Conservation (phyloP, 768 basidiomycete species). For the Piloderma croceum region DNA sequence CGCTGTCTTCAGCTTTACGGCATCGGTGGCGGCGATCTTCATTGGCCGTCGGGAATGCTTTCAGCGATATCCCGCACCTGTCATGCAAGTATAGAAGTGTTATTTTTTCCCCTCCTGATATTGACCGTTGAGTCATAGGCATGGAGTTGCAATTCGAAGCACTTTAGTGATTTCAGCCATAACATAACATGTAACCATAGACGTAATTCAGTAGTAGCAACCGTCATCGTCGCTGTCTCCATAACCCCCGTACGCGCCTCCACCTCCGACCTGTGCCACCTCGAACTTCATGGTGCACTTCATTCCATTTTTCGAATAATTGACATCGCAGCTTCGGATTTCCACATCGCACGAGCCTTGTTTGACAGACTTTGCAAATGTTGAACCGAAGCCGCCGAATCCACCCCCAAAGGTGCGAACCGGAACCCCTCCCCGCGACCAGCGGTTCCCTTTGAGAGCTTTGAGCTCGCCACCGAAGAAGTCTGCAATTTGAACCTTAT, state of each 20-base stretch:
- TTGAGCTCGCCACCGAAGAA: constrained; percentile 34
- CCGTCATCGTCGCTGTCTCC: too few relatives aligned
- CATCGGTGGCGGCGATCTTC: too few relatives aligned
- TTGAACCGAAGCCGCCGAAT: constrained; percentile 16
- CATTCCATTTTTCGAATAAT: constrained; percentile 36
- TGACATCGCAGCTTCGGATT: constrained; percentile 29
- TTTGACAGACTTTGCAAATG: constrained; percentile 34
- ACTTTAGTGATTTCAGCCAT: too few relatives aligned
- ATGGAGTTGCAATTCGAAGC: too few relatives aligned
- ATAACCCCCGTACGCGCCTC: constrained; percentile 5
- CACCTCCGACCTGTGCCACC: constrained; percentile 21
- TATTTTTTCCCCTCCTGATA: too few relatives aligned
- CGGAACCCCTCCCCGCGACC: constrained; percentile 25
- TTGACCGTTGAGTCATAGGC: too few relatives aligned
- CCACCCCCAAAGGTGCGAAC: constrained; percentile 8
- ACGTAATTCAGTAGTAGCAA: too few relatives aligned
- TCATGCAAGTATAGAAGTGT: too few relatives aligned
- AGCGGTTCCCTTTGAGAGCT: constrained; percentile 31
- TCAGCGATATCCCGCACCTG: too few relatives aligned
- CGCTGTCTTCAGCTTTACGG: too few relatives aligned
- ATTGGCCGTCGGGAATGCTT: too few relatives aligned
- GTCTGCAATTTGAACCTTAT: constrained; percentile 16
- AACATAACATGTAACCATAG: too few relatives aligned
- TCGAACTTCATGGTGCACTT: constrained; percentile 38
- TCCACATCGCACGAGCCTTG: constrained; percentile 28